Conservation (phyloP, 2,329 filamentous ascomycete species). For the Sordariomycetes sp. region DNA sequence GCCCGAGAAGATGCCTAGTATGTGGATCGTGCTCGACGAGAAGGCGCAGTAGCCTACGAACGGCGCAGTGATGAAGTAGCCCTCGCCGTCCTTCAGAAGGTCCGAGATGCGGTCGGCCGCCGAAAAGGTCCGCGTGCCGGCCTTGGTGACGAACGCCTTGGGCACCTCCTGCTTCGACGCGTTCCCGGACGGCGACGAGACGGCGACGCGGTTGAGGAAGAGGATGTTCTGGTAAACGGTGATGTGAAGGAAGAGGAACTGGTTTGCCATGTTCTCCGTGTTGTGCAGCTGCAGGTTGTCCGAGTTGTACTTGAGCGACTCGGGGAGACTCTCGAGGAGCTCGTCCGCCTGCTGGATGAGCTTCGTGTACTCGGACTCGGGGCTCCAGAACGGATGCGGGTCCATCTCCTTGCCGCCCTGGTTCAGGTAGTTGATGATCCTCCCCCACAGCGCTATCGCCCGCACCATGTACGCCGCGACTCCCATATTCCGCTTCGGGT, state of each 20-base stretch:
- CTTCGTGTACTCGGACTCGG: conserved; percentile 60
- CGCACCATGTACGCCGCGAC: conserved; percentile 84
- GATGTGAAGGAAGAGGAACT: conserved; percentile 87
- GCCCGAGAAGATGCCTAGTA: conserved; percentile 81
- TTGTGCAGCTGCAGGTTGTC: conserved; percentile 80
- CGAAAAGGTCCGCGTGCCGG: conserved; percentile 62
- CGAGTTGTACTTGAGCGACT: conserved; percentile 55
- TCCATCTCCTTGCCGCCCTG: conserved; percentile 77
- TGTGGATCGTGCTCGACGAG: conserved; percentile 85
- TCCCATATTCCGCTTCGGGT: conserved; percentile 78
- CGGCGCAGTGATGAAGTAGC: conserved; percentile 69
- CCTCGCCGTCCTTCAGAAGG: conserved; percentile 65
- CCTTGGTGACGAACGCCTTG: conserved; percentile 62
- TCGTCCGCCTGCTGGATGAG: conserved; percentile 60
- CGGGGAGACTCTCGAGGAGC: conserved; percentile 57
- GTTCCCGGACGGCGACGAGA: conserved; percentile 48
- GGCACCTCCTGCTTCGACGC: conserved; percentile 45
- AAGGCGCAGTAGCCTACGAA: conserved; percentile 95
- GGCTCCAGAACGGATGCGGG: conserved; percentile 64
- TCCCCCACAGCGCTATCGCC: conserved; percentile 77
- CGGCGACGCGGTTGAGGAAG: conserved; percentile 80
- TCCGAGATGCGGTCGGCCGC: conserved; percentile 81
- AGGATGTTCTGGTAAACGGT: conserved; percentile 79
- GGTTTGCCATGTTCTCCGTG: conserved; percentile 75
- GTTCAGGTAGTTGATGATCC: conserved; percentile 80